Evolutionary conservation across 768 basidiomycete genomes (phyloP).

Genomic region (Lactifluus rugatus): DNA sequence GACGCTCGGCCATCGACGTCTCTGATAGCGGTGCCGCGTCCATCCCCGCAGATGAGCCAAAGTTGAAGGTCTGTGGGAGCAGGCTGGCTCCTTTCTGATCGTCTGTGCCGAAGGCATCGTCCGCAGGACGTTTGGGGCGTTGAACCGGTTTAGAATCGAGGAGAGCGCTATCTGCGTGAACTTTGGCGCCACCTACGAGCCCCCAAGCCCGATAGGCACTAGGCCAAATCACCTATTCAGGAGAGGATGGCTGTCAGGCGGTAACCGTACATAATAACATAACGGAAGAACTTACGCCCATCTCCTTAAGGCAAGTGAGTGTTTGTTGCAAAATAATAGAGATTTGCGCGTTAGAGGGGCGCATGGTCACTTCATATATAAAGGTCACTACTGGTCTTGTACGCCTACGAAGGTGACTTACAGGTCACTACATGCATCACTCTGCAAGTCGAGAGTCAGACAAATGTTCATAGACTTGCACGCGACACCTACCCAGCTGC

Average conservation of each 20-base stretch:
- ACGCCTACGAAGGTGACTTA: slow-evolving; percentile 28
- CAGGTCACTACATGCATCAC: slow-evolving; percentile 74
- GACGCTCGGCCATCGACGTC: slow-evolving; percentile 5
- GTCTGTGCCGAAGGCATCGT: slow-evolving; percentile 16
- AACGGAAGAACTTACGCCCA: slow-evolving; percentile 41
- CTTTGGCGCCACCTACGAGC: slow-evolving; percentile 18
- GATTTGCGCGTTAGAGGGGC: slow-evolving; percentile 63
- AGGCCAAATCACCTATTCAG: slow-evolving; percentile 45
- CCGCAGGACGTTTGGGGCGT: slow-evolving; percentile 15
- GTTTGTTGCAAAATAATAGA: slow-evolving; percentile 55
- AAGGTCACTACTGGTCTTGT: neutral
- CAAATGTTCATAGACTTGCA: neutral
- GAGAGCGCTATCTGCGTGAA: slow-evolving; percentile 17
- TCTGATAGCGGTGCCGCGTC: neutral
- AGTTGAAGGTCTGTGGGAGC: neutral
- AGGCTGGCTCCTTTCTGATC: neutral
- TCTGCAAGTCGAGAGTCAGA: slow-evolving; percentile 30
- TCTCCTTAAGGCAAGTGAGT: slow-evolving; percentile 51
- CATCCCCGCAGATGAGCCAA: neutral
- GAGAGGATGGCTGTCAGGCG: slow-evolving; percentile 44
- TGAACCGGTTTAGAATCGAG: slow-evolving; percentile 1
- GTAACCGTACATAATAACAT: slow-evolving; percentile 34
- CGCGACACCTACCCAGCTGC: slow-evolving; percentile 51
- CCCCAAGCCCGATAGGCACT: slow-evolving; percentile 19
- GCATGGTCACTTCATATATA: slow-evolving; percentile 49